These are phyloP conservation scores for Conticribra guillardii DNA, from an alignment of 108 stramenopile species.

Conservation along the genomic window DNA sequence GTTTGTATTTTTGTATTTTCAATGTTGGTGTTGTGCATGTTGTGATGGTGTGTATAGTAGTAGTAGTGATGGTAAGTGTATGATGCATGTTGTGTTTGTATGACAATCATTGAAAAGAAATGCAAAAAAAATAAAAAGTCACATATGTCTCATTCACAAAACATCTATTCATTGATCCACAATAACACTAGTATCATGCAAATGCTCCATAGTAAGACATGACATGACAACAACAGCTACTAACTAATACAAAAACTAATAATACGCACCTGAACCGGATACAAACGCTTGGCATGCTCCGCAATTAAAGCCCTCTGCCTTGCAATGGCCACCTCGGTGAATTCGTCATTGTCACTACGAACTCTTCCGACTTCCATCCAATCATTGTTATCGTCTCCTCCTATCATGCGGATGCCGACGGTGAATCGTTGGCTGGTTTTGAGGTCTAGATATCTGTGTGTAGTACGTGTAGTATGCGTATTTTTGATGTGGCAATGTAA, in stretches of 20 bases:
- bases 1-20: neutral
- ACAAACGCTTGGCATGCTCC: slow-evolving; percentile 72
- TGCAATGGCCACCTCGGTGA: slow-evolving; percentile 59
- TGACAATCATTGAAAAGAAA: too few species aligned
- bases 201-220: too few species aligned
- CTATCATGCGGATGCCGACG: slow-evolving; percentile 61
- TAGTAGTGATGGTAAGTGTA: too few species aligned
- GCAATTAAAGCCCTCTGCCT: slow-evolving; percentile 80
- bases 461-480: neutral
- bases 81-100: too few species aligned
- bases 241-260: too few species aligned
- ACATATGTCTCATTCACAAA: too few species aligned
- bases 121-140: neutral
- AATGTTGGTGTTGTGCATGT: too few species aligned
- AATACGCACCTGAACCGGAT: slow-evolving; percentile 53
- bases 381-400: slow-evolving; percentile 30
- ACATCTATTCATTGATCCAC: too few species aligned
- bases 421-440: slow-evolving; percentile 54
- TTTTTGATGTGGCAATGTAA: neutral
- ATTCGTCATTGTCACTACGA: slow-evolving; percentile 54
- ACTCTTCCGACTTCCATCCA: slow-evolving; percentile 81
- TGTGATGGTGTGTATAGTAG: too few species aligned
- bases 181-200: too few species aligned
- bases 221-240: too few species aligned
- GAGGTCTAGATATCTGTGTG: slow-evolving; percentile 54